Base-by-base conservation (phyloP, 257 asterid species). In the Primulina tabacum region DNA sequence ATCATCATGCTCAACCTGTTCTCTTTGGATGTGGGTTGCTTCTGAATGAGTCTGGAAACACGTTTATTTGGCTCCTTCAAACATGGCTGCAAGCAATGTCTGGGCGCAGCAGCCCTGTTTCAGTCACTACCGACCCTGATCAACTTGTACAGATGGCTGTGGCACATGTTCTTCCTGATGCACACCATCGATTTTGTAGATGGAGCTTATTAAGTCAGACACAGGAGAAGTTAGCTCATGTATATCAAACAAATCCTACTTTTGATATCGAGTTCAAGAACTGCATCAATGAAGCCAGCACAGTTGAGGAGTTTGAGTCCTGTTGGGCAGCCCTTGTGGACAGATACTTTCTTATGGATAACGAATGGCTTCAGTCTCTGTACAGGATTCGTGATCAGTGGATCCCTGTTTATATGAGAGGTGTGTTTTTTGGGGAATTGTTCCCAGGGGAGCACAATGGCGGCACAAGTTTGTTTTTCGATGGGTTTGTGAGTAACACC, bases 11-110 rank as follows among this genome's bases (percentile, higher is more conserved):
- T 2, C 95, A 88, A 34, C 98, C 97, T 9, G 77, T 87, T 30
- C 88, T 90, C 33, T 88, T 92, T 76, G 98, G 96, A 2, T 85
- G 91, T 72, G 97, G 96, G 3, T 80, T 92, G 78, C 77, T 92
- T 72, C 71, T 90, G 43, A 81, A 84, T 52, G 92, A 83, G 69
- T 75, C 89, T 2, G 90, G 88, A 8, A 70, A 68, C 69, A 77
- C 96, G 0, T 86, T 85, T 37, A 20, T 77, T 61, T 92, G 98
- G 98, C 79, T 92, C 29, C 86, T 92, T 60, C 88, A 87, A 56
- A 85, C 89, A 28, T 92, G 96, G 92, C 86, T 87, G 53, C 82
- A 32, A 33, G 89, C 93, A 20, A 87, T 92, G 92, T 82, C 86
- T 20, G 87, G 86, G n/a, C 82, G 59, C 0, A 40, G 59, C 0